A percentile compares a stretch with the other conserved stretches of the same genome.
Evolutionary conservation across 2,329 filamentous ascomycete species (phyloP).

Genomic region (Colletotrichum godetiae): DNA sequence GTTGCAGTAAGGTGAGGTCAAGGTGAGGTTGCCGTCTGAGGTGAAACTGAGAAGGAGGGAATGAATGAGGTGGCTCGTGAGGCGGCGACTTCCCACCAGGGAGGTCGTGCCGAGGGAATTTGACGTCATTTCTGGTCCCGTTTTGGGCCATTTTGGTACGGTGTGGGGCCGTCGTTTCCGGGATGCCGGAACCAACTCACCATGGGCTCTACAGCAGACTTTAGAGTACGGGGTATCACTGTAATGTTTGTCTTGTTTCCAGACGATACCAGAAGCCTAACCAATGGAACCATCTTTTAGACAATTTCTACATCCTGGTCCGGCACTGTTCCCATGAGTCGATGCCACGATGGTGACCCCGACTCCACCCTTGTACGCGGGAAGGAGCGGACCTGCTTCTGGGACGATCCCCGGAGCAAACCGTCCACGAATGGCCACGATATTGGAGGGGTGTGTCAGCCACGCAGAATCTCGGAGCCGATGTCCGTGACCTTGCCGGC

Average conservation of each 20-base stretch:
- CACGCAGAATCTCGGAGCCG: constrained; percentile 3
- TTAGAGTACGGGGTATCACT: too few species aligned
- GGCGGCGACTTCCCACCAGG: too few species aligned
- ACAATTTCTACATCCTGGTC: not conserved
- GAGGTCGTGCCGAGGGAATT: not conserved
- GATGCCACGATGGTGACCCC: not conserved
- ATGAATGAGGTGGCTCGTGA: not conserved
- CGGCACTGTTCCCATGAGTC: not conserved
- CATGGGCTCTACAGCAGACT: not conserved
- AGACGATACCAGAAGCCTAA: constrained; percentile 26
- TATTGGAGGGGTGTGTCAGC: not conserved
- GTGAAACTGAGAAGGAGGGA: not conserved
- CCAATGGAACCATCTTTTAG: not conserved
- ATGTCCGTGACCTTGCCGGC: constrained; percentile 17
- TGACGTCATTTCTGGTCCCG: constrained; percentile 31
- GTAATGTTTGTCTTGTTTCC: not conserved
- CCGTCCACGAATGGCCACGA: constrained; percentile 7
- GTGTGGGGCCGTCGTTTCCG: constrained; percentile 20
- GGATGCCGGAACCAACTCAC: not conserved
- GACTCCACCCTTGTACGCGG: not conserved
- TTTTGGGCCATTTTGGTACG: not conserved
- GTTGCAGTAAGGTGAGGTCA: not conserved
- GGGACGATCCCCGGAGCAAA: constrained; percentile 26
- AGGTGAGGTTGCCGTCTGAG: too few species aligned
- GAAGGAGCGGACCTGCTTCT: constrained; percentile 11